Evolutionary conservation across 2,329 filamentous ascomycete species (phyloP).

Genomic region (Colletotrichum spaethianum): DNA sequence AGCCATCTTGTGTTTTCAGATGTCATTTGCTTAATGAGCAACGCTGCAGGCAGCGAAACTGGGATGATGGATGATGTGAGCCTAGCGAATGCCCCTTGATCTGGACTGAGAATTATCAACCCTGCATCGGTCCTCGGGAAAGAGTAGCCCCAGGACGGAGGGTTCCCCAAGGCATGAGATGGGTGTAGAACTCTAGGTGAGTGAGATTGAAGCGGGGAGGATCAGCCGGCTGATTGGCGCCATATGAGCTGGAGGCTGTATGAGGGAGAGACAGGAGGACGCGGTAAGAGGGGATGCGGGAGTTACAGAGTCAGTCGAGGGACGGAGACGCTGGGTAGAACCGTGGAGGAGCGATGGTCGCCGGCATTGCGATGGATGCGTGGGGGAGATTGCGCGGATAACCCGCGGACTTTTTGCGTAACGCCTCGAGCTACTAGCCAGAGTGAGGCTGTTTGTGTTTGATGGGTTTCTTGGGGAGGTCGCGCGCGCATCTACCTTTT

Average conservation of each 20-base stretch:
- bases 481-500: background rate
- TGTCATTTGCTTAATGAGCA: background rate
- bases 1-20: background rate
- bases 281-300: background rate
- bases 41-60: background rate
- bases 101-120: background rate
- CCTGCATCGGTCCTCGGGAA: background rate
- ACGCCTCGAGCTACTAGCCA: background rate
- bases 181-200: background rate
- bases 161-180: background rate
- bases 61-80: slow-evolving; percentile 14
- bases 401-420: background rate
- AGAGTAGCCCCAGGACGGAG: background rate
- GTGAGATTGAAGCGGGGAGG: slow-evolving; percentile 6
- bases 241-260: slow-evolving; percentile 18
- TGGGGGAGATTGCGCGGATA: background rate
- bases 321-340: background rate
- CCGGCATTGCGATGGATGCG: slow-evolving; percentile 1
- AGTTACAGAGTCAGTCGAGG: background rate
- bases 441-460: slow-evolving; percentile 4
- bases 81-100: background rate
- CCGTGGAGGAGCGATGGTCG: background rate
- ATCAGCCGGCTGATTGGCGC: slow-evolving; percentile 32
- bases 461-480: background rate
- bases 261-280: slow-evolving; percentile 3